Conservation (phyloP, 1,139 yeast species). For the Pichia sp. region DNA sequence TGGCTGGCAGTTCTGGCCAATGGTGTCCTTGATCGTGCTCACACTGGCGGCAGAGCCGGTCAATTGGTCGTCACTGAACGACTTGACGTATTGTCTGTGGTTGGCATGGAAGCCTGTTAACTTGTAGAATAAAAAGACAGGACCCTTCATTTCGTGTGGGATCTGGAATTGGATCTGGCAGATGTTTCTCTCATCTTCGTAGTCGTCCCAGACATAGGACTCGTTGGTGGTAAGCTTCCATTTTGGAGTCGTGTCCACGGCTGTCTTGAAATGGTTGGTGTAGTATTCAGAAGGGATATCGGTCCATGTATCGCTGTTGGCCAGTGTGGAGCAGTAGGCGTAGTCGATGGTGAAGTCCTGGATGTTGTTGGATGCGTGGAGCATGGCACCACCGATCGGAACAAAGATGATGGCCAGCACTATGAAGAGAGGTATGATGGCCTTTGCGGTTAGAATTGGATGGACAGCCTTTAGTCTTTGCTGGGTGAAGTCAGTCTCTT, state of each 20-base stretch:
- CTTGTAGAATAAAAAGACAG: constrained; percentile 78
- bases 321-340: constrained; percentile 65
- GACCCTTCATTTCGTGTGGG: constrained; percentile 73
- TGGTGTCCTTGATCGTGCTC: constrained; percentile 57
- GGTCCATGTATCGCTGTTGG: constrained; percentile 50
- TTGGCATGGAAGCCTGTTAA: constrained; percentile 85
- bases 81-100: constrained; percentile 90
- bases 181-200: constrained; percentile 57
- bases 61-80: constrained; percentile 88
- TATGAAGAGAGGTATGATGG: constrained; percentile 80
- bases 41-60: constrained; percentile 68
- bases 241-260: constrained; percentile 42
- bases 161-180: constrained; percentile 77
- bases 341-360: constrained; percentile 84
- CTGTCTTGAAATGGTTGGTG: constrained; percentile 47
- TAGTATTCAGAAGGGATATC: constrained; percentile 64
- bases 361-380: constrained; percentile 73
- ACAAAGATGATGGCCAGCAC: constrained; percentile 79
- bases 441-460: constrained; percentile 89
- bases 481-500: constrained; percentile 64
- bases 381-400: constrained; percentile 89
- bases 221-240: constrained; percentile 65
- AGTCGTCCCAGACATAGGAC: constrained; percentile 39
- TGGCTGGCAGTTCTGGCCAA: constrained; percentile 89
- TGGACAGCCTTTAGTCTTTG: constrained; percentile 55